Base-by-base conservation (phyloP, 164 flowering plant species). In the Piper betle region DNA sequence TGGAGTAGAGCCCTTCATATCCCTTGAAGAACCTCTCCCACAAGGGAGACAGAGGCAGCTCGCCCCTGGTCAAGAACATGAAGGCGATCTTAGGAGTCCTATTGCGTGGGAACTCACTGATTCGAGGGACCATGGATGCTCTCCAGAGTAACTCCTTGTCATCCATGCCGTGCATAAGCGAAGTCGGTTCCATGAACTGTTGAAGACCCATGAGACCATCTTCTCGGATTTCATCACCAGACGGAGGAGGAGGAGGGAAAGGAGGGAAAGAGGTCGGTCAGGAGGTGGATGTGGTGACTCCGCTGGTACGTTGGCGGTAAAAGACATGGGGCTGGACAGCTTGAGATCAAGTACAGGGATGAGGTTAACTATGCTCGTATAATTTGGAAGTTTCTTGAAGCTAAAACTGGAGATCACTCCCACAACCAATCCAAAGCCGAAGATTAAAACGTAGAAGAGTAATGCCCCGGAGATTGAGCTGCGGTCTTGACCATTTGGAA, bases 21-120 rank as follows among this genome's bases (percentile, higher is more conserved):
- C 89, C 89, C 57, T 64, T 58, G 70, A 82, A 84, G 72, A 84
- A 84, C 42, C 64, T 68, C 62, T 84, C 86, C 89, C 86, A 84
- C 18, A 84, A 60, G 7, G 86, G 83, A 46, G 82, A 84, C 64
- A 82, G 42, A 15, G 70, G n/a, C 40, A 82, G 66, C 4, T 67
- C 67, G 1, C 83, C 80, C 25, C 64, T 79, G 2, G 78, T 75
- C 74, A 82, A 62, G 72, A 82, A 84, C 81, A 84, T 48, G 82
- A 84, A 84, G 3, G 88, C 84, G 19, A 84, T 73, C 67, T 84
- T 82, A 0, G 82, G 84, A 1, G 65, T 65, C 6, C 72, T 63
- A 10, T 68, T 53, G 62, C 62, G 77, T 6, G 84, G 84, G 60
- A 57, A 69, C 42, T 64, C 56, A 0, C 3, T 38, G 16, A 77